A percentile compares a stretch with the other conserved stretches of the same genome.
Evolutionary conservation across 306 rosid genomes (phyloP).

Genomic region (Vachellia pachyceras): DNA sequence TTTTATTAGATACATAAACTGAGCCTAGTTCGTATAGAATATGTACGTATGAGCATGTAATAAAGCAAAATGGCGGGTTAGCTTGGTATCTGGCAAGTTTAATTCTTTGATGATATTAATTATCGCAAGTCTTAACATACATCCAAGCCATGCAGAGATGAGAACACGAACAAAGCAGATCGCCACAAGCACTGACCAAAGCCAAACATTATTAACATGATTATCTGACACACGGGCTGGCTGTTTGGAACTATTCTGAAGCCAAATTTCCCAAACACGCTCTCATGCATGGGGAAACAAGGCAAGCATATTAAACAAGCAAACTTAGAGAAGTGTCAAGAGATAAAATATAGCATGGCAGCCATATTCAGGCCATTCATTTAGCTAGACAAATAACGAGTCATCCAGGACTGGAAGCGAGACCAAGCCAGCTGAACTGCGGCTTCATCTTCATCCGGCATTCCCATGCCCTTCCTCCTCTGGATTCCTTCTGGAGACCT

Average conservation of each 20-base stretch:
- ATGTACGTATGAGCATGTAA: too few relatives aligned
- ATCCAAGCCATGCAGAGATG: background rate
- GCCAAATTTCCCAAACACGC: constrained; percentile 27
- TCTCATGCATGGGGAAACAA: constrained; percentile 16
- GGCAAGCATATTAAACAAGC: constrained; percentile 8
- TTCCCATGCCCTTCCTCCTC: constrained; percentile 90
- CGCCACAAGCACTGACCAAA: constrained; percentile 18
- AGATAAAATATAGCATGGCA: constrained; percentile 18
- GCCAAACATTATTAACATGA: background rate
- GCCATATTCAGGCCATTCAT: background rate
- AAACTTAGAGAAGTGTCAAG: background rate
- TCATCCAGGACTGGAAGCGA: constrained; percentile 90
- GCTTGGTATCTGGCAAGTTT: too few relatives aligned
- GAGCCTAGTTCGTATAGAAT: too few relatives aligned
- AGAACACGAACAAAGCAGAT: background rate
- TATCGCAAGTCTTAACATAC: background rate
- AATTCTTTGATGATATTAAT: background rate
- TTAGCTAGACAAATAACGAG: constrained; percentile 56
- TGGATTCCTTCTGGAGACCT: constrained; percentile 77
- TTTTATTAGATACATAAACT: too few relatives aligned
- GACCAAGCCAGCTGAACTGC: constrained; percentile 91
- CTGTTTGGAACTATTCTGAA: constrained; percentile 15
- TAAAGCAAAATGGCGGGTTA: too few relatives aligned
- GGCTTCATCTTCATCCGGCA: constrained; percentile 76
- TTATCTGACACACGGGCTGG: constrained; percentile 25